Evolutionary conservation across 495 filamentous ascomycete species (phyloP), one percentile per base, ranked within the genome.

Genomic region (Sphaerosporella brunnea): DNA sequence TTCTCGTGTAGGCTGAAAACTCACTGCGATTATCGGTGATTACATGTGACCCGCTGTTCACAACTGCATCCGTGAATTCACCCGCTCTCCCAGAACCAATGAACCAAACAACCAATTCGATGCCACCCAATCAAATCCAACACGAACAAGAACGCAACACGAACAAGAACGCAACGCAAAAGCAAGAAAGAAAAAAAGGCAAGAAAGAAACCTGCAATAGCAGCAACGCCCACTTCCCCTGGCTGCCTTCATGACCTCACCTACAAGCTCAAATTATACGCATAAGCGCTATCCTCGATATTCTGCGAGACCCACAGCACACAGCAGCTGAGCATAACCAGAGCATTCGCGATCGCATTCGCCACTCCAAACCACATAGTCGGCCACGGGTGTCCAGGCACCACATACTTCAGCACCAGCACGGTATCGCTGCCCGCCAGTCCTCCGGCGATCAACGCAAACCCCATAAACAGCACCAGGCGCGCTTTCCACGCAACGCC

Each of bases 231-330:
- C 37, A 40, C 20, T 20, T 18, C 11, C 15, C 10, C 37, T 2
- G 20, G 2, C 1, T 9, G 13, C 20, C 2, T n/a, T n/a, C n/a
- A n/a, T n/a, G 10, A 9, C 1, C 3, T 18, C 23, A 2, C 40
- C 18, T 26, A 43, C 40, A 43, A 43, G 2, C 40, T 25, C 40
- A 43, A 43, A 43, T 26, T 26, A 43, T 43, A 43, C 11, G 21
- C 11, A 43, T 43, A 43, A 19, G 13, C 40, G 13, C 40, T 37
- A 37, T 97, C 92, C 66, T 99, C 92, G 66, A 96, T 93, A 59
- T 95, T 99, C 74, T 99, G 92, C 51, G 81, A 84, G 11, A 99
- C 73, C 92, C 92, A 99, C 5, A 99, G 72, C 2, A 94, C 79
- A 36, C 86, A 75, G 32, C 84, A 82, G 60, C 85, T 93, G 46